Evolutionary conservation across 257 asterid species (phyloP).

Genomic region (Striga asiatica): DNA sequence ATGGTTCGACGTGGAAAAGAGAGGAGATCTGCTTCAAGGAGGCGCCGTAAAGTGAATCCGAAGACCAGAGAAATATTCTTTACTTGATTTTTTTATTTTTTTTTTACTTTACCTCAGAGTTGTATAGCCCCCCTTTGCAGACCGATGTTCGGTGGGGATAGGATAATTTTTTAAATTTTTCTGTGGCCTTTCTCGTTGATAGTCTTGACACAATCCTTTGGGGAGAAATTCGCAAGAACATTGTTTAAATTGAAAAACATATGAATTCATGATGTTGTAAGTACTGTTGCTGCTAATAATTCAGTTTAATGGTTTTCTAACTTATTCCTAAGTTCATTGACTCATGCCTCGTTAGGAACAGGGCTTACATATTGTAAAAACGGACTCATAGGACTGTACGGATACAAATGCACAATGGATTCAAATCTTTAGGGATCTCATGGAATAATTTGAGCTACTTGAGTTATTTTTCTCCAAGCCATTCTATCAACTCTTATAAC

Average conservation of each 20-base stretch:
- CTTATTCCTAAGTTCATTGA: not conserved
- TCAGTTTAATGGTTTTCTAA: constrained; percentile 9
- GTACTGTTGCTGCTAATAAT: constrained; percentile 21
- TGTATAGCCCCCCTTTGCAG: constrained; percentile 23
- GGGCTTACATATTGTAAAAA: too few species aligned
- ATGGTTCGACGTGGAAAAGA: constrained; percentile 47
- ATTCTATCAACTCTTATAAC: too few species aligned
- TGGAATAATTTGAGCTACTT: too few species aligned
- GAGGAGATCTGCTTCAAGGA: constrained; percentile 56
- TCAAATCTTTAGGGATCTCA: too few species aligned
- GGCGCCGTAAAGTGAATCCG: constrained; percentile 49
- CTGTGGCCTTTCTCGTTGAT: constrained; percentile 9
- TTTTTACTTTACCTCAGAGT: constrained; percentile 17
- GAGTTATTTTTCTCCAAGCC: too few species aligned
- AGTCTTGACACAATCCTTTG: constrained; percentile 11
- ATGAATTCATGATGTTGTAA: constrained; percentile 25
- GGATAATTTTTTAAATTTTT: constrained; percentile 16
- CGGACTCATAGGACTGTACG: too few species aligned
- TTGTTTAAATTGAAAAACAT: constrained; percentile 11
- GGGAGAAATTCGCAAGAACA: constrained; percentile 14
- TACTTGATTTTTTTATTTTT: constrained; percentile 25
- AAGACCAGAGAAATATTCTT: constrained; percentile 34
- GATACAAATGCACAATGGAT: too few species aligned
- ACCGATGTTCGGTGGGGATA: constrained; percentile 14
- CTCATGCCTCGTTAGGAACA: not conserved